A percentile compares a stretch with the other conserved stretches of the same genome.
These are phyloP conservation scores for Aspergillus piperis DNA, from an alignment of 2,329 filamentous ascomycete genomes.

Conservation along the genomic window DNA sequence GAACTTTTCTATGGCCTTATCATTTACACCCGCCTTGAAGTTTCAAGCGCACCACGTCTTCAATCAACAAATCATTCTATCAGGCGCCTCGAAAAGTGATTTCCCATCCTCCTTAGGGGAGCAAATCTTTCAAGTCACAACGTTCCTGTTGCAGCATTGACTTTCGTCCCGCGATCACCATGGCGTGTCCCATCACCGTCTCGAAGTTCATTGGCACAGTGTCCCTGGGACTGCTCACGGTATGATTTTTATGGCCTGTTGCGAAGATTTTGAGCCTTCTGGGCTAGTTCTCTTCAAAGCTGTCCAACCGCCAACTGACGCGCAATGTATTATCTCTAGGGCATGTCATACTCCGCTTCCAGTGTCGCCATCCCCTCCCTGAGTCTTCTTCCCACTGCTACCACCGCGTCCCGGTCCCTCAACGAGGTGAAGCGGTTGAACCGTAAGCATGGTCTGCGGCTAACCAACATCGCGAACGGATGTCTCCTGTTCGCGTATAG, in stretches of 20 bases:
- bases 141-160: background rate
- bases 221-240: slow-evolving; percentile 83
- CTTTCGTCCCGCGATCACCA: slow-evolving; percentile 40
- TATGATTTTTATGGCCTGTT: slow-evolving; percentile 43
- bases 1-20: background rate
- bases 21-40: background rate
- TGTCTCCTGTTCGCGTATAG: slow-evolving; percentile 76
- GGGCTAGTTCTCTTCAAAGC: background rate
- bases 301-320: slow-evolving; percentile 12
- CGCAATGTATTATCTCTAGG: slow-evolving; percentile 55
- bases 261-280: background rate
- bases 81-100: background rate
- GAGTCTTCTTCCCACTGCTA: slow-evolving; percentile 75
- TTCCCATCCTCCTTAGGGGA: no score
- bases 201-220: slow-evolving; percentile 93
- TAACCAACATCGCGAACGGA: slow-evolving; percentile 68
- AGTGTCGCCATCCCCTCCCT: slow-evolving; percentile 77
- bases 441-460: slow-evolving; percentile 64
- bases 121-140: background rate
- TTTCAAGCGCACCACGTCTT: background rate
- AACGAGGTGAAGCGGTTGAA: slow-evolving; percentile 65
- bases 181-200: slow-evolving; percentile 71
- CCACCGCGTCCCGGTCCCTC: slow-evolving; percentile 69
- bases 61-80: background rate
- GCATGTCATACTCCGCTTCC: slow-evolving; percentile 82